Conservation (phyloP, 2,329 filamentous ascomycete genomes). For the Hymenoscyphus repandus region DNA sequence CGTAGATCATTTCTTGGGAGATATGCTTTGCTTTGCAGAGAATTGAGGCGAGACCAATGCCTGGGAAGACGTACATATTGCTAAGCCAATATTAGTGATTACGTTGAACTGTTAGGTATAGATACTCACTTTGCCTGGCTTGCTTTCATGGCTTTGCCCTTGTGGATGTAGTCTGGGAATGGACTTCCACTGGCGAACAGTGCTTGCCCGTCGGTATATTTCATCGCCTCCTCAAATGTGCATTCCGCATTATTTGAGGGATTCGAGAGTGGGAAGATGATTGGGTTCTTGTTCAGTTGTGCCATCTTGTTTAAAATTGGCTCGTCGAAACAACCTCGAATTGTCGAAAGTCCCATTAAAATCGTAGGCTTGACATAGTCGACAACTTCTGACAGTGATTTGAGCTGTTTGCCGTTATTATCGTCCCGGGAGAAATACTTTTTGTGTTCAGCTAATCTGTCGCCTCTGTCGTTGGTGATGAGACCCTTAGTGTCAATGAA, state of each 20-base stretch:
- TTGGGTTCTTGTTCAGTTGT: conserved; percentile 61
- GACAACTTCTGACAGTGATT: conserved; percentile 62
- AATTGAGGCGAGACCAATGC: conserved; percentile 75
- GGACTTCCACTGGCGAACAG: conserved; percentile 81
- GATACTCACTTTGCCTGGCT: conserved; percentile 40
- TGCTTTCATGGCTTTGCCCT: conserved; percentile 42
- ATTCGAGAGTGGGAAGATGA: conserved; percentile 77
- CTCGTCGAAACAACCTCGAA: conserved; percentile 69
- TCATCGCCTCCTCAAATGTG: conserved; percentile 66
- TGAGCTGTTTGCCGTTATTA: conserved; percentile 39
- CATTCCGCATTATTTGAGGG: conserved; percentile 80
- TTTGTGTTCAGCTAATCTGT: conserved; percentile 64
- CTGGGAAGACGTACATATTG: conserved; percentile 81
- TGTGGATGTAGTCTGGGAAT: conserved; percentile 64
- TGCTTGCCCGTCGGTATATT: conserved; percentile 71
- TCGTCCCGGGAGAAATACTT: conserved; percentile 35
- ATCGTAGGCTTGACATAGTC: conserved; percentile 71
- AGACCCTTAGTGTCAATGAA: conserved; percentile 65
- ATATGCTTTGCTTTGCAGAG: conserved; percentile 63
- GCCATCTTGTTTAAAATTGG: conserved; percentile 72
- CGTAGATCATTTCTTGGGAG: conserved; percentile 54
- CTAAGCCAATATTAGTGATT: conserved; percentile 49
- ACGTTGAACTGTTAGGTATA: background rate
- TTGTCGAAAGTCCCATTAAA: conserved; percentile 77
- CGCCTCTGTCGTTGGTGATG: conserved; percentile 64